phyloP scores from a whole-genome alignment of 176 grass and related monocot genomes.

The Pharus latifolius region DNA sequence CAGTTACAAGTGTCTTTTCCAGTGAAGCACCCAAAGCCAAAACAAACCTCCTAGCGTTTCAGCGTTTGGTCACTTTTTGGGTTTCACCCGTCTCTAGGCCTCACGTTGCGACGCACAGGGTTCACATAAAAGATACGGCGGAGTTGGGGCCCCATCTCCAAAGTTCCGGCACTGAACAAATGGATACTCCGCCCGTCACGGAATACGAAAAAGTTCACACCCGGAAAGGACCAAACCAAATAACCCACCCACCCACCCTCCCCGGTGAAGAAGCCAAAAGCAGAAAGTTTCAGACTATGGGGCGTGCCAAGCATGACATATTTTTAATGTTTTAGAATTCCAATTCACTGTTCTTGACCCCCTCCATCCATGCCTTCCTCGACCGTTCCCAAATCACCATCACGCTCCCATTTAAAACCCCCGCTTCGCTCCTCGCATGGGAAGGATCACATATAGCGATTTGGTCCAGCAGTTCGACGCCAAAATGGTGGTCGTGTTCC shows the following conservation, averaged over 20 bases:
- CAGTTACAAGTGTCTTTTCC: too few relatives aligned
- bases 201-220: neutral
- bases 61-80: too few relatives aligned
- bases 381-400: slow-evolving; percentile 18
- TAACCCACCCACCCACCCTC: neutral
- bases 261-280: too few relatives aligned
- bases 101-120: too few relatives aligned
- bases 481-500: slow-evolving; percentile 40
- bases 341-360: too few relatives aligned
- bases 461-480: neutral
- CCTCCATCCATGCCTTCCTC: neutral
- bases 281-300: neutral
- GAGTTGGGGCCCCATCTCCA: neutral
- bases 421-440: neutral
- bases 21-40: too few relatives aligned
- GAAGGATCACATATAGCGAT: too few relatives aligned
- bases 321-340: too few relatives aligned
- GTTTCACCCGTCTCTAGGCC: too few relatives aligned
- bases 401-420: slow-evolving; percentile 11
- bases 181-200: slow-evolving; percentile 3
- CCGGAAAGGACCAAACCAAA: neutral
- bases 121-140: neutral
- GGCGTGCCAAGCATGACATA: neutral
- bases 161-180: neutral
- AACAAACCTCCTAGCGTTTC: too few relatives aligned